These are phyloP conservation scores for Aspergillus heteromorphus DNA, from an alignment of 495 filamentous ascomycete species.

Conservation along the genomic window DNA sequence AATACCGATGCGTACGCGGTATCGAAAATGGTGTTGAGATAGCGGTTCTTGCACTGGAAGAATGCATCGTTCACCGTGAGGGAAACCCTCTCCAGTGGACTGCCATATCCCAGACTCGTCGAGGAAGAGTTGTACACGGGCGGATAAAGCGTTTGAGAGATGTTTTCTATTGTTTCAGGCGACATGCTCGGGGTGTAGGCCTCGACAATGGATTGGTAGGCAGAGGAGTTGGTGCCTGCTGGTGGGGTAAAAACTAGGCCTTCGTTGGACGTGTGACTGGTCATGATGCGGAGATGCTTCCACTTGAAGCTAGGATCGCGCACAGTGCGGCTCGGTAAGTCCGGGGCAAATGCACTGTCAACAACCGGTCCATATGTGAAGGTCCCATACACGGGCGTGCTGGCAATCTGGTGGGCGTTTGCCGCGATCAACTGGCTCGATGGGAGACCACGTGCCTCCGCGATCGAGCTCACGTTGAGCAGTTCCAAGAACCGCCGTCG, in stretches of 20 bases:
- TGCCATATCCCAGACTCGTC: slow-evolving; percentile 33
- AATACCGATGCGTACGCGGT: slow-evolving; percentile 58
- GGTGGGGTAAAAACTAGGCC: slow-evolving; percentile 56
- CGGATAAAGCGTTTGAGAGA: slow-evolving; percentile 51
- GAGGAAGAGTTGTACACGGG: slow-evolving; percentile 43
- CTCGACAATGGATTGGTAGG: slow-evolving; percentile 41
- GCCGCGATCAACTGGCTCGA: slow-evolving; percentile 39
- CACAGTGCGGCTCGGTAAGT: slow-evolving; percentile 51
- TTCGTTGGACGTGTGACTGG: slow-evolving; percentile 52
- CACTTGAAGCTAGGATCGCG: slow-evolving; percentile 43
- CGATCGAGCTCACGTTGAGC: slow-evolving; percentile 46
- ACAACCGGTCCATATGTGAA: slow-evolving; percentile 55
- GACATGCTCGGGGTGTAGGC: slow-evolving; percentile 24
- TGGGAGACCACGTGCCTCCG: slow-evolving; percentile 46
- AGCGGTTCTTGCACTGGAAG: slow-evolving; percentile 59
- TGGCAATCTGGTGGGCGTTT: slow-evolving; percentile 45
- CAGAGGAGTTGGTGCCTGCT: slow-evolving; percentile 38
- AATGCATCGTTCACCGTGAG: slow-evolving; percentile 35
- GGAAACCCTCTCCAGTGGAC: slow-evolving; percentile 32
- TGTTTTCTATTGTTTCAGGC: slow-evolving; percentile 41
- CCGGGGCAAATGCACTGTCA: slow-evolving; percentile 55
- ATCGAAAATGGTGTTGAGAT: slow-evolving; percentile 42
- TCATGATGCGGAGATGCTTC: slow-evolving; percentile 47
- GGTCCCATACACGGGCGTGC: slow-evolving; percentile 35
- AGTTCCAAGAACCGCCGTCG: slow-evolving; percentile 40